Evolutionary conservation across 2,329 filamentous ascomycete genomes (phyloP), one percentile per base, ranked within the genome.

Genomic region (Westerdykella sp.): DNA sequence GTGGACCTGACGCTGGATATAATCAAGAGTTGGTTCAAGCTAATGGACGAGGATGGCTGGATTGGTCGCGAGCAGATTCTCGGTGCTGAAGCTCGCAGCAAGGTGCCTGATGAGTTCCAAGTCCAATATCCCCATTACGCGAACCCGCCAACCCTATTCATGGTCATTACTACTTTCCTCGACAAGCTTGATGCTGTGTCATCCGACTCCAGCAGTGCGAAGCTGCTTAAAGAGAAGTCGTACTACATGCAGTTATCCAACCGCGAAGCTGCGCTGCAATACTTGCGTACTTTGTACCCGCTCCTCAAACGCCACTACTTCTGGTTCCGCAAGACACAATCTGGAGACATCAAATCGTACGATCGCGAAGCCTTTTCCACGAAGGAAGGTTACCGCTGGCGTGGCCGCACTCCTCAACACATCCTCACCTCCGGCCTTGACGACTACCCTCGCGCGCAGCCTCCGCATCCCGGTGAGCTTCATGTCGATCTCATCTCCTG

Each of bases 1-100:
- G 80, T 89, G 41, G 90, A 96, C 60, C 76, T 97, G 32, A 77
- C 72, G 0, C 73, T 83, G 39, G 88, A 96, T 50, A 88, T 98
- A 51, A 79, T 97, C 49, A 87, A 85, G 70, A 95, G 87, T 68
- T 98, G 93, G 93, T 94, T 94, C 71, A 88, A 84, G 51, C 79
- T 95, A 14, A 95, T 97, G 79, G 93, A 98, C 53, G 85, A 93
- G 13, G 89, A 97, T 64, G 93, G 93, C 42, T 98, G 93, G 93
- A 97, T 98, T 62, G 87, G 84, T 3, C 84, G 93, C 40, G 93
- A 98, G 71, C 90, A 96, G 69, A 97, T 98, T 46, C 78, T 98
- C 2, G 93, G 93, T 1, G 69, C 78, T 2, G 93, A 98, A 70
- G 93, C 93, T 37, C 83, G 91, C 49, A 95, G 85, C 76, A 97